These are phyloP conservation scores for Fraxinus sp. DNA, from an alignment of 305 asterid species.

Conservation along the genomic window DNA sequence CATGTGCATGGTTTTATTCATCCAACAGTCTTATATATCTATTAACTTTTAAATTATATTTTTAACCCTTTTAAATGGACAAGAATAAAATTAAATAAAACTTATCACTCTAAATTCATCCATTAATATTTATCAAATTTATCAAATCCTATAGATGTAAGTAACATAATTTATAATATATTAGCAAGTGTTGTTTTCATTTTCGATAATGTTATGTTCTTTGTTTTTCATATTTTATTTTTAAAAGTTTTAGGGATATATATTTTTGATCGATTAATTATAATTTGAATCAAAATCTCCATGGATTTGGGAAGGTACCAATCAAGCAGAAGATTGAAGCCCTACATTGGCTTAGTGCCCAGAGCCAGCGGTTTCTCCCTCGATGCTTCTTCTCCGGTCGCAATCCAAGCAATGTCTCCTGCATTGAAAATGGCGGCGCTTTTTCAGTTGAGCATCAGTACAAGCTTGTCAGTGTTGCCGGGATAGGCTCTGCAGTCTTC, in stretches of 20 bases:
- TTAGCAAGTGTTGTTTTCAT: not conserved
- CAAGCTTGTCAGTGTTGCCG: conserved; percentile 78
- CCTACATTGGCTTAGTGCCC: conserved; percentile 83
- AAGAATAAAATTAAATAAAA: too few species aligned
- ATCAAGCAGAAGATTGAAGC: conserved; percentile 64
- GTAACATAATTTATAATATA: too few species aligned
- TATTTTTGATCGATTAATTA: not conserved
- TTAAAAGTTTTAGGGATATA: too few species aligned
- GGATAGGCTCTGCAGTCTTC: conserved; percentile 85
- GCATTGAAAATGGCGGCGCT: conserved; percentile 25
- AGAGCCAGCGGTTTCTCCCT: conserved; percentile 51
- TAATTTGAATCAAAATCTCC: not conserved
- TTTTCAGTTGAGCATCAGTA: conserved; percentile 22
- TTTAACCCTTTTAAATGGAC: not conserved
- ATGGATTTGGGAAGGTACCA: conserved; percentile 55
- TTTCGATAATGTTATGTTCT: not conserved
- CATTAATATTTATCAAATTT: too few species aligned
- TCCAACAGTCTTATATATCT: not conserved
- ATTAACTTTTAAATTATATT: too few species aligned
- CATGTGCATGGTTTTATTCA: not conserved
- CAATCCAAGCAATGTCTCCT: conserved; percentile 33
- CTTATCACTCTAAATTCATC: not conserved
- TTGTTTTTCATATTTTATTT: too few species aligned
- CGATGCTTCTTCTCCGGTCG: conserved; percentile 88
- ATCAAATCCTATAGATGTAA: too few species aligned